Evolutionary conservation across 2,329 filamentous ascomycete genomes (phyloP), one percentile per base, ranked within the genome.

Genomic region (Talaromyces verruculosus): DNA sequence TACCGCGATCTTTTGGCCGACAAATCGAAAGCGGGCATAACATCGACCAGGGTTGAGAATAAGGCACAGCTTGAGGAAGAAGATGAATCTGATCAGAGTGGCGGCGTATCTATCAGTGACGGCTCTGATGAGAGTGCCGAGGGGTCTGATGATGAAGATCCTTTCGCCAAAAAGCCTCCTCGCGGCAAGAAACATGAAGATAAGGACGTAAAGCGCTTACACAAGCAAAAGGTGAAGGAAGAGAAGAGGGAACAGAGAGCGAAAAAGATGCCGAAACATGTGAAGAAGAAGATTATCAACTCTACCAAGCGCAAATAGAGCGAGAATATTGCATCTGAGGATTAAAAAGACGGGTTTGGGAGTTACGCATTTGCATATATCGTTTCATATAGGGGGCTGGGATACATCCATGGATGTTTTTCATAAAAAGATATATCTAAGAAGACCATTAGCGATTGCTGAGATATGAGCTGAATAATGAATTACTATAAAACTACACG

Each of bases 241-340:
- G 94, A 93, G 73, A 97, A 97, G 82, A 88, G 92, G 41, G 93
- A 97, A 78, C 93, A 96, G 82, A 84, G 95, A 67, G 92, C 94
- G 78, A 91, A 91, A 3, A 99, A 99, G 84, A 96, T 99, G 80
- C 94, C 95, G 0, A 99, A 99, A 81, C 88, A 96, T 76, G 70
- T 97, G 39, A 99, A 99, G 85, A 98, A 97, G 84, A 91, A 90
- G 76, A 79, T 96, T 66, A 87, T 96, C 30, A 85, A 84, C 65
- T 30, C 68, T 17, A 70, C 72, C 2, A 80, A 78, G 72, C 78
- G 75, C 71, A 78, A 78, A 70, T 80, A 70, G 41, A 64, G 37
- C 19, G 19, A 33, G 51, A 49, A 39, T 58, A 10, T 60, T 25
- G 15, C 37, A 7, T 43, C 15, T n/a, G 6, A 25, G 39, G 30